A percentile compares a stretch with the other conserved stretches of the same genome.
These are phyloP conservation scores for Cystobasidium slooffiae DNA, from an alignment of 1,284 basidiomycete genomes.

Conservation along the genomic window DNA sequence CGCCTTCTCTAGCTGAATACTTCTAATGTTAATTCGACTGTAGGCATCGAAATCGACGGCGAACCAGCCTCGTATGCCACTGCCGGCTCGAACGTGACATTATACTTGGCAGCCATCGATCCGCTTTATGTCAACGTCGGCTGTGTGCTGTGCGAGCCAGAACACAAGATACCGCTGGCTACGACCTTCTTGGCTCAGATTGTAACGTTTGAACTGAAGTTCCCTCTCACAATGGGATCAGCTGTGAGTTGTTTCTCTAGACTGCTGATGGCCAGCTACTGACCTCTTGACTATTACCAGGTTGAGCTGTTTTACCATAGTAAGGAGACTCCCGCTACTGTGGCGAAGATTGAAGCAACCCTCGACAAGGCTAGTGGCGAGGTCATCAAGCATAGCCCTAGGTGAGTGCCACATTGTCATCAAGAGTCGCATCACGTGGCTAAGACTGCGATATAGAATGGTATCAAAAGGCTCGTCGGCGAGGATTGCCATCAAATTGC, in stretches of 20 bases:
- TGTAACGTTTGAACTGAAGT: slow-evolving; percentile 88
- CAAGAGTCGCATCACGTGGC: slow-evolving; percentile 9
- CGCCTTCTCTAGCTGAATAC: background rate
- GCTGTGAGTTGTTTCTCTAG: slow-evolving; percentile 64
- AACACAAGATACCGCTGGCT: slow-evolving; percentile 72
- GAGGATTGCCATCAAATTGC: slow-evolving; percentile 78
- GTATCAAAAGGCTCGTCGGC: slow-evolving; percentile 81
- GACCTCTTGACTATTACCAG: slow-evolving; percentile 58
- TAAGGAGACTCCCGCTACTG: slow-evolving; percentile 83
- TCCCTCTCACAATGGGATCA: slow-evolving; percentile 85
- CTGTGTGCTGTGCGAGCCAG: slow-evolving; percentile 80
- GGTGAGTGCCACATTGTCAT: slow-evolving; percentile 61
- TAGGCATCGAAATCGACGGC: slow-evolving; percentile 86
- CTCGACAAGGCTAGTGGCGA: slow-evolving; percentile 78
- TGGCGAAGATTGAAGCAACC: slow-evolving; percentile 76
- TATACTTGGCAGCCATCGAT: slow-evolving; percentile 84
- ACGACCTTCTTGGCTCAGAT: slow-evolving; percentile 81
- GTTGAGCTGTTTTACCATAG: slow-evolving; percentile 95
- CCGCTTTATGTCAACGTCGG: slow-evolving; percentile 82
- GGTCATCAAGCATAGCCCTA: slow-evolving; percentile 76
- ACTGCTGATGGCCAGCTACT: background rate
- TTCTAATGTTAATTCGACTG: background rate
- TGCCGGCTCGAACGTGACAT: slow-evolving; percentile 83
- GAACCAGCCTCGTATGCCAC: slow-evolving; percentile 81
- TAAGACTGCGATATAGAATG: slow-evolving; percentile 63